These are phyloP conservation scores for Tremella fuciformis DNA, from an alignment of 768 basidiomycete genomes.

Conservation along the genomic window DNA sequence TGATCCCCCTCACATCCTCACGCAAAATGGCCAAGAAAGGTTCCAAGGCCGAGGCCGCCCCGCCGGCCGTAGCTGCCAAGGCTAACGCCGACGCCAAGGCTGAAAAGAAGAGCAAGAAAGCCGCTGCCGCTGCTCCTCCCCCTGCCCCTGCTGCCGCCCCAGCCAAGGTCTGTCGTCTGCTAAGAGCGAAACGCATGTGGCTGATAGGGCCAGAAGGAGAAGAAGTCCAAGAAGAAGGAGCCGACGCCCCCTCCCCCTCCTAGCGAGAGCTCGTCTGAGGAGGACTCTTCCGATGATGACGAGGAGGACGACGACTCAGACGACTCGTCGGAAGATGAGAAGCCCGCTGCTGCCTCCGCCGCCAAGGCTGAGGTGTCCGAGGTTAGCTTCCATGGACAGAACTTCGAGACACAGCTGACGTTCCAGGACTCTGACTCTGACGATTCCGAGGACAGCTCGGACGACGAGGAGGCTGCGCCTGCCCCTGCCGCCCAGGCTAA, in stretches of 20 bases:
- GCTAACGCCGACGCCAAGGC: constrained; percentile 40
- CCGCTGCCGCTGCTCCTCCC: constrained; percentile 22
- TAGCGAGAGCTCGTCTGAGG: constrained; percentile 7
- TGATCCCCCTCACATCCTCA: constrained; percentile 8
- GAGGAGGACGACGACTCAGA: constrained; percentile 1
- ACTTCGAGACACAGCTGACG: too few relatives aligned
- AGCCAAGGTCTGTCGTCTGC: constrained; percentile 12
- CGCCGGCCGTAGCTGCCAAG: constrained; percentile 39
- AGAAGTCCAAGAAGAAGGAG: constrained; percentile 16
- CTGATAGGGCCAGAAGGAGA: constrained; percentile 4
- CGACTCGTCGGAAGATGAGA: constrained; percentile 23
- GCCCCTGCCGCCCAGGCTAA: constrained; percentile 25
- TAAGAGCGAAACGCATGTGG: constrained; percentile 15
- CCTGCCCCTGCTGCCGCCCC: constrained; percentile 19
- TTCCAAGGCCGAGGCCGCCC: constrained; percentile 29
- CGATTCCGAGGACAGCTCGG: constrained; percentile 9
- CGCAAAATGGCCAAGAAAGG: constrained; percentile 23
- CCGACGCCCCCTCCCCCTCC: constrained; percentile 13
- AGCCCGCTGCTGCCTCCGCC: constrained; percentile 37
- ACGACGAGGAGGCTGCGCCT: constrained; percentile 38
- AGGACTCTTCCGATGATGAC: constrained; percentile 5
- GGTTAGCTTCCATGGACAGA: background rate
- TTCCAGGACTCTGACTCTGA: background rate
- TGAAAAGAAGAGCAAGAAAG: constrained; percentile 37
- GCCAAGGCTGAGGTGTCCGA: constrained; percentile 29